phyloP scores from a whole-genome alignment of 805 yeast genomes.

The Candida stauntonica region DNA sequence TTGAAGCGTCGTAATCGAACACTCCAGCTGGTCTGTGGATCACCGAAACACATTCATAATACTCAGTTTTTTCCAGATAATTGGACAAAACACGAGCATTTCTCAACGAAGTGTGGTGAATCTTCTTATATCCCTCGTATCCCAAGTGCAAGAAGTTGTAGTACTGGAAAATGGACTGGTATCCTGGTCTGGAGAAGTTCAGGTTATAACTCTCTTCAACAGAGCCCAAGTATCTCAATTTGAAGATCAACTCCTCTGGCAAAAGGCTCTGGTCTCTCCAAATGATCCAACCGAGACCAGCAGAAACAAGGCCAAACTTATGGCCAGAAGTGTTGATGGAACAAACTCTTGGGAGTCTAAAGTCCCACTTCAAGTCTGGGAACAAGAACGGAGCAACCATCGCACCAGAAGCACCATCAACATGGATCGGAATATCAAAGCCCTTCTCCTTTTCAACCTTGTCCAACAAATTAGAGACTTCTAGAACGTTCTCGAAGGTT shows the following conservation, averaged over 20 bases:
- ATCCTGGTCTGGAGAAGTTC: constrained; percentile 91
- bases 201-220: constrained; percentile 81
- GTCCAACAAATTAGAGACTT: constrained; percentile 60
- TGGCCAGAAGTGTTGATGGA: constrained; percentile 91
- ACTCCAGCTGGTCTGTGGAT: constrained; percentile 59
- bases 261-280: constrained; percentile 65
- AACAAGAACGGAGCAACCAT: constrained; percentile 80
- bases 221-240: constrained; percentile 82
- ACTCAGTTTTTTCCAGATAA: constrained; percentile 59
- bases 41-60: constrained; percentile 70
- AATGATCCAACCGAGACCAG: constrained; percentile 90
- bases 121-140: constrained; percentile 58
- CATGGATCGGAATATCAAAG: constrained; percentile 72
- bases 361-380: constrained; percentile 83
- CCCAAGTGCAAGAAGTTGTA: constrained; percentile 74
- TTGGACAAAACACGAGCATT: constrained; percentile 67
- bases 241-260: constrained; percentile 71
- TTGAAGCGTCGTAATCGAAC: constrained; percentile 20
- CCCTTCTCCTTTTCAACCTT: constrained; percentile 66
- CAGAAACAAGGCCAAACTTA: constrained; percentile 86
- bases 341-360: constrained; percentile 67
- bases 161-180: constrained; percentile 86
- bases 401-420: constrained; percentile 92
- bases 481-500: constrained; percentile 74
- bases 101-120: constrained; percentile 57